A percentile compares a stretch with the other conserved stretches of the same genome.
Conservation (phyloP, 2,329 filamentous ascomycete species). For the Phialophora expanda region DNA sequence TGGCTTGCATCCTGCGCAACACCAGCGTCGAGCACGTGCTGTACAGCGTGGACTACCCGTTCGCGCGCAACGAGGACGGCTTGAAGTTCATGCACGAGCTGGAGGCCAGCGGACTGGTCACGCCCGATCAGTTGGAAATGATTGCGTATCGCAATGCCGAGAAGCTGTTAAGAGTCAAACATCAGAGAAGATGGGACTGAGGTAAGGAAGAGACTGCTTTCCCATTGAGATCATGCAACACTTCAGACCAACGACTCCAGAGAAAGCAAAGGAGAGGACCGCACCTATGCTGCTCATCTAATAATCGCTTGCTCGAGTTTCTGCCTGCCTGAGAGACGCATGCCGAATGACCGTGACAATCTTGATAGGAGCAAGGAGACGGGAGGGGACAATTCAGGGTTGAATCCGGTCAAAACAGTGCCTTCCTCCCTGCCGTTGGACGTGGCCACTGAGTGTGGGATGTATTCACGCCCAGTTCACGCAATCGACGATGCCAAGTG, state of each 20-base stretch:
- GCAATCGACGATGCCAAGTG: no score
- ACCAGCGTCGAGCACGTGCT: conserved; percentile 55
- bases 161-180: conserved; percentile 47
- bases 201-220: not conserved
- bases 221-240: not conserved
- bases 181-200: conserved; percentile 17
- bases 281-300: not conserved
- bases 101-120: conserved; percentile 57
- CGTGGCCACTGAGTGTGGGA: not conserved
- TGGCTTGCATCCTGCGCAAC: conserved; percentile 50
- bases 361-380: not conserved
- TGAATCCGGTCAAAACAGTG: not conserved
- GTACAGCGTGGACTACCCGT: conserved; percentile 65
- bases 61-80: conserved; percentile 57
- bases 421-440: not conserved
- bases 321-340: not conserved
- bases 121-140: conserved; percentile 54
- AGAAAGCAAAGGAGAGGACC: not conserved
- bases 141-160: conserved; percentile 60
- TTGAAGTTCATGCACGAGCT: conserved; percentile 57
- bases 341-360: not conserved
- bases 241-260: not conserved
- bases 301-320: not conserved
- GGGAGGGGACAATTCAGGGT: no score
- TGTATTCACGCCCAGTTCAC: not conserved